A percentile compares a stretch with the other conserved stretches of the same genome.
Evolutionary conservation across 306 rosid genomes (phyloP).

Genomic region (Lathyrus sativus): DNA sequence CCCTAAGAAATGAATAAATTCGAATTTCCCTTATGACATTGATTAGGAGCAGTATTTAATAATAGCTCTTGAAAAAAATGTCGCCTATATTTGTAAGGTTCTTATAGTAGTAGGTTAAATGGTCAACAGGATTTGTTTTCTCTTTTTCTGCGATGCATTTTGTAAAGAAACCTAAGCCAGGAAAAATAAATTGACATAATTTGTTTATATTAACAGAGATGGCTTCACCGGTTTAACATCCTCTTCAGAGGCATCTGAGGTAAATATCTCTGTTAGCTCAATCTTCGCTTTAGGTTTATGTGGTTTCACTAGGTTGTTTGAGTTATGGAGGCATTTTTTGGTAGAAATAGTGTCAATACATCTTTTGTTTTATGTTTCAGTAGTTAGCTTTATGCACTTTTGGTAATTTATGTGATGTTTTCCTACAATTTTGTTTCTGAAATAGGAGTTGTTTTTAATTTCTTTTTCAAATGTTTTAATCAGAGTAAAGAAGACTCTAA

Average conservation of each 20-base stretch:
- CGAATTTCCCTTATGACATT: not conserved
- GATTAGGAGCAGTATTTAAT: not conserved
- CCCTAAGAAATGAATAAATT: too few species aligned
- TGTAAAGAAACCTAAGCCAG: slow-evolving; percentile 20
- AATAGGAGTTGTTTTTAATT: not conserved
- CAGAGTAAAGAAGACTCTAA: slow-evolving; percentile 40
- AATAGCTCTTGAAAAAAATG: slow-evolving; percentile 5
- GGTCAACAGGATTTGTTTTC: not conserved
- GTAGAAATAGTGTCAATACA: slow-evolving; percentile 11
- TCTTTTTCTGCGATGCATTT: not conserved
- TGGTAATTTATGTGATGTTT: not conserved
- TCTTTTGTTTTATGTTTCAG: not conserved
- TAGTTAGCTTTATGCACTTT: not conserved
- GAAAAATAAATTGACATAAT: slow-evolving; percentile 28
- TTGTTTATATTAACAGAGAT: slow-evolving; percentile 35
- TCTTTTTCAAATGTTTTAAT: slow-evolving; percentile 25
- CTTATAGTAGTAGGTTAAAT: not conserved
- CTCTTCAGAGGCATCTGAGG: slow-evolving; percentile 35
- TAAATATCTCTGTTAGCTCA: slow-evolving; percentile 8
- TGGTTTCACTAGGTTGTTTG: slow-evolving; percentile 1
- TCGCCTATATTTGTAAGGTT: not conserved
- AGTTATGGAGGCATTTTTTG: slow-evolving; percentile 4
- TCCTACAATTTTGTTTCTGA: not conserved
- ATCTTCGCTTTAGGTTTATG: slow-evolving; percentile 16
- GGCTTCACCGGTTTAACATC: slow-evolving; percentile 34